Percentiles rank a stretch among this genome's conserved stretches.
Evolutionary conservation across 129 eudicot species (phyloP).

Genomic region (Chrysanthemum makinoi): DNA sequence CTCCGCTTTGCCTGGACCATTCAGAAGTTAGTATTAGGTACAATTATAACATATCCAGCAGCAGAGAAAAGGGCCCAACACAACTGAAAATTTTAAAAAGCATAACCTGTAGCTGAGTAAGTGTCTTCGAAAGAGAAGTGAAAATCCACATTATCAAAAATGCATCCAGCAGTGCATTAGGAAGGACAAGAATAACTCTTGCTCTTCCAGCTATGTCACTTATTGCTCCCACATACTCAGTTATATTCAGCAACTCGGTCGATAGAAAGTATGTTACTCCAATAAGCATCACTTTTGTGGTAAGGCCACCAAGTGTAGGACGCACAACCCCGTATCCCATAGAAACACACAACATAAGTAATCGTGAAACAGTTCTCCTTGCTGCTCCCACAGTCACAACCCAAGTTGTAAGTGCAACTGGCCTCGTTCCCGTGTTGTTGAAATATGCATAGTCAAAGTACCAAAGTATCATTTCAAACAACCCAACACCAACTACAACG

Average conservation of each 20-base stretch:
- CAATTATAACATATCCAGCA: constrained; percentile 3
- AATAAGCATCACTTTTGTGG: constrained; percentile 82
- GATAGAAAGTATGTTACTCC: constrained; percentile 88
- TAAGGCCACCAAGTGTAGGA: constrained; percentile 98
- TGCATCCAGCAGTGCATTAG: constrained; percentile 88
- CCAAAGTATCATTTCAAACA: constrained; percentile 92
- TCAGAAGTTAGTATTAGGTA: constrained; percentile 25
- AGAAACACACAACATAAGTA: constrained; percentile 81
- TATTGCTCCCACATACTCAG: constrained; percentile 92
- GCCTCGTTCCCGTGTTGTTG: constrained; percentile 84
- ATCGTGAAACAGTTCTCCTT: constrained; percentile 79
- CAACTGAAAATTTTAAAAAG: constrained; percentile 3
- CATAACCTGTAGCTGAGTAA: constrained; percentile 87
- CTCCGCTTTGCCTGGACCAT: constrained; percentile 79
- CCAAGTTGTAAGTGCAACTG: constrained; percentile 85
- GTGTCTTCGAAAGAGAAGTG: constrained; percentile 97
- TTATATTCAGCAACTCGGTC: constrained; percentile 72
- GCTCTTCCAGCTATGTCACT: constrained; percentile 96
- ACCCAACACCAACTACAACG: constrained; percentile 72
- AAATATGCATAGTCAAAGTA: constrained; percentile 84
- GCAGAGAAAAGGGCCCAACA: constrained; percentile 1
- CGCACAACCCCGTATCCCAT: constrained; percentile 99
- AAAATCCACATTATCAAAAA: constrained; percentile 94
- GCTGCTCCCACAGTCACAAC: constrained; percentile 89
- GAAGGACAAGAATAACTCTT: constrained; percentile 83